Conservation (phyloP, 1,284 basidiomycete genomes). For the Apiotrichum sp. region DNA sequence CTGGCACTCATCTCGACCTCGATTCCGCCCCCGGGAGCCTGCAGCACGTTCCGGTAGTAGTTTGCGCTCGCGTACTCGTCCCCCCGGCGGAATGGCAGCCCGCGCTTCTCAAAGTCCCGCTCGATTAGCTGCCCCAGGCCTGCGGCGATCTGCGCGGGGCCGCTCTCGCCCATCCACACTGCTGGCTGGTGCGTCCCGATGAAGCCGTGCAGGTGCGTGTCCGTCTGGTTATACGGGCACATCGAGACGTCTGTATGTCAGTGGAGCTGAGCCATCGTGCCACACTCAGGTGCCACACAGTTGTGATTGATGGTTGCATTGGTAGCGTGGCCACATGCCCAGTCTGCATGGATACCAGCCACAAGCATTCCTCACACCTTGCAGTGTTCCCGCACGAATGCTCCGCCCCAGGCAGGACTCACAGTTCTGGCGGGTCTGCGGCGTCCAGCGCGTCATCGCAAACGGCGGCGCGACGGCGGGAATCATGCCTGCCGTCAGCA, state of each 20-base stretch:
- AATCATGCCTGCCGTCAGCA: constrained; percentile 42
- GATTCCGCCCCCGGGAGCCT: constrained; percentile 54
- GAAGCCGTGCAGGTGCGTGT: constrained; percentile 61
- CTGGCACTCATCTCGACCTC: constrained; percentile 64
- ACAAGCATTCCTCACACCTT: too few relatives aligned
- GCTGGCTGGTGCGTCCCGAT: constrained; percentile 69
- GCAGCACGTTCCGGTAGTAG: constrained; percentile 62
- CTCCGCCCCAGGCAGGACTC: background rate
- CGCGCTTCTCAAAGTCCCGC: constrained; percentile 55
- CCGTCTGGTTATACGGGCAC: constrained; percentile 69
- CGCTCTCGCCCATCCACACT: constrained; percentile 83
- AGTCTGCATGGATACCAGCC: too few relatives aligned
- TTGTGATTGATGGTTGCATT: too few relatives aligned
- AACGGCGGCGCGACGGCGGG: constrained; percentile 60
- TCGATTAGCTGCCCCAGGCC: constrained; percentile 55
- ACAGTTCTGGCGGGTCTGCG: constrained; percentile 42
- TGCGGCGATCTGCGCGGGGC: constrained; percentile 58
- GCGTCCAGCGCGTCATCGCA: constrained; percentile 68
- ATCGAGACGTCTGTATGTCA: constrained; percentile 65
- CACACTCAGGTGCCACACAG: too few relatives aligned
- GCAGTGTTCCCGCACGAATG: background rate
- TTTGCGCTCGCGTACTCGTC: constrained; percentile 60
- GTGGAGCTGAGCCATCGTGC: too few relatives aligned
- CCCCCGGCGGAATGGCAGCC: constrained; percentile 56
- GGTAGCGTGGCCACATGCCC: too few relatives aligned